Evolutionary conservation across 2,329 filamentous ascomycete genomes (phyloP).

Genomic region (Phyllosticta citriasiana): DNA sequence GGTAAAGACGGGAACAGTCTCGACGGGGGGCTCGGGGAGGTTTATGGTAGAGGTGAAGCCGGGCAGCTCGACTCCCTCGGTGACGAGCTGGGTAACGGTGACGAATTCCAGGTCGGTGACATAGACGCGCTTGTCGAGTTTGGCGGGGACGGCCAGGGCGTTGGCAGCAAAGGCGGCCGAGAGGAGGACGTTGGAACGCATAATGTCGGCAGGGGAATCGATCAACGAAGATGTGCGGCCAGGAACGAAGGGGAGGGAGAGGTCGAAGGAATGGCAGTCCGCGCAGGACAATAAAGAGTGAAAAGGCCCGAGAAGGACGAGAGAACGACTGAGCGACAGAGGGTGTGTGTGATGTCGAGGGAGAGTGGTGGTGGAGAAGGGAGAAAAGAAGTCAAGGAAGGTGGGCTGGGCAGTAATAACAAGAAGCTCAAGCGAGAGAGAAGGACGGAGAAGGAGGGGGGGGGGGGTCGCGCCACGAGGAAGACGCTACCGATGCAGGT

Average conservation of each 20-base stretch:
- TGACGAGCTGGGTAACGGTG: slow-evolving; percentile 9
- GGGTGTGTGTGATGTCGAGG: slow-evolving; percentile 2
- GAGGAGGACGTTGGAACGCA: slow-evolving; percentile 9
- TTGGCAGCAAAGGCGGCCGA: slow-evolving; percentile 7
- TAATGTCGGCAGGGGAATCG: slow-evolving; percentile 1
- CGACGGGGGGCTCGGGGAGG: background rate
- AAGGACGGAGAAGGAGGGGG: background rate
- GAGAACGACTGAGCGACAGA: background rate
- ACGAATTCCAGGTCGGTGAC: slow-evolving; percentile 9
- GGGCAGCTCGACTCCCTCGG: background rate
- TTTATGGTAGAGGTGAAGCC: background rate
- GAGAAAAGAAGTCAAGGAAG: background rate
- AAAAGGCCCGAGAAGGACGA: slow-evolving; percentile 6
- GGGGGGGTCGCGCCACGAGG: background rate
- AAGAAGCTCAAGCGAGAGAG: background rate
- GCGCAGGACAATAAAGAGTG: slow-evolving; percentile 3
- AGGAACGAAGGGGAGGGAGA: slow-evolving; percentile 1
- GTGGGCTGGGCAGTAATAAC: background rate
- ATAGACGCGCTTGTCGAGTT: slow-evolving; percentile 3
- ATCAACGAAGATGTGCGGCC: slow-evolving; percentile 1
- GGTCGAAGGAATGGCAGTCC: slow-evolving; percentile 2
- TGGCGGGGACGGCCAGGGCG: slow-evolving; percentile 11
- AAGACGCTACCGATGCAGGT: slow-evolving; percentile 2
- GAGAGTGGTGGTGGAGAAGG: slow-evolving; percentile 1
- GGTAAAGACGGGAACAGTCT: background rate